Evolutionary conservation across 2,329 filamentous ascomycete species (phyloP).

Genomic region (Amylocarpus encephaloides): DNA sequence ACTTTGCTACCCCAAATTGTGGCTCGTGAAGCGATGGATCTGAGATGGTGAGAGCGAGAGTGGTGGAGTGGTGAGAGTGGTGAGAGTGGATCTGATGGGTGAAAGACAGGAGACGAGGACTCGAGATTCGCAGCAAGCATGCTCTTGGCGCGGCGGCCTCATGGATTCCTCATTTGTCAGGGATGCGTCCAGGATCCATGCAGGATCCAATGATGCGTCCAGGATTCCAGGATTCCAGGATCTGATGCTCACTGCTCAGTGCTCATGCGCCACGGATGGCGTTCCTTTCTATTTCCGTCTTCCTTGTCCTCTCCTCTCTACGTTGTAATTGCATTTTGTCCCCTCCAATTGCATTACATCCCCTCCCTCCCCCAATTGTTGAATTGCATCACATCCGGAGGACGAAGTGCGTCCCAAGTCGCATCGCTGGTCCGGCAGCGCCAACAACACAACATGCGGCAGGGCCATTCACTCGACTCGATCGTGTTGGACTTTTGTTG

Average conservation of each 20-base stretch:
- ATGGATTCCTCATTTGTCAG: background rate
- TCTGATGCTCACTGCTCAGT: background rate
- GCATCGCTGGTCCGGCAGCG: background rate
- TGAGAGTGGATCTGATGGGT: no score
- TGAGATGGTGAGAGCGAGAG: no score
- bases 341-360: constrained; percentile 5
- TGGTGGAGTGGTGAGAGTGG: no score
- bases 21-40: background rate
- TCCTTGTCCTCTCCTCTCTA: constrained; percentile 5
- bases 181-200: background rate
- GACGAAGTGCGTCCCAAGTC: no score
- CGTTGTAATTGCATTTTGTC: no score
- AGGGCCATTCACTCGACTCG: constrained; percentile 1
- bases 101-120: background rate
- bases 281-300: constrained; percentile 8
- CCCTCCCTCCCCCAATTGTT: no score
- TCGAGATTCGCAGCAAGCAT: background rate
- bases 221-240: background rate
- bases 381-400: no score
- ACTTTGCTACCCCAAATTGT: background rate
- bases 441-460: constrained; percentile 1
- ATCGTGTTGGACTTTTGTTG: no score
- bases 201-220: background rate
- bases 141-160: background rate
- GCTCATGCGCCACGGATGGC: background rate